These are phyloP conservation scores for Protostelium mycophagum DNA, from an alignment of 78 protist genomes.

Conservation along the genomic window DNA sequence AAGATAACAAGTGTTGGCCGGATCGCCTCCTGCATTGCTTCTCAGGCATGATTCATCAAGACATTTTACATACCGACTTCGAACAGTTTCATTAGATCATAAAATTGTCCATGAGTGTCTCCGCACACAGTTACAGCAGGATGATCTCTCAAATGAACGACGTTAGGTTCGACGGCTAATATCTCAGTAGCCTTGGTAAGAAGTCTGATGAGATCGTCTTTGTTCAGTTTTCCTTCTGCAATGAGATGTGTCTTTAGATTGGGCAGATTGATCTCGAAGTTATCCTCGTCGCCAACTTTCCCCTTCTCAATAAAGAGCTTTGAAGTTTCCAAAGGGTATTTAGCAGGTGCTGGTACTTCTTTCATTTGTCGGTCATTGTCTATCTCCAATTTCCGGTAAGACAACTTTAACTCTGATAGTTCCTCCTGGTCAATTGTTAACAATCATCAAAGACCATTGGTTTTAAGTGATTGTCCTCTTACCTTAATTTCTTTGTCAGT, in stretches of 20 bases:
- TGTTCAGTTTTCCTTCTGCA: conserved; percentile 37
- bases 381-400: not conserved
- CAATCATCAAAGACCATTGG: not conserved
- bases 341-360: not conserved
- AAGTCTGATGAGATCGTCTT: conserved; percentile 48
- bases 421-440: not conserved
- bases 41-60: no score
- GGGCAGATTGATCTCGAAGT: conserved; percentile 21
- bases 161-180: conserved; percentile 38
- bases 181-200: conserved; percentile 42
- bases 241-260: conserved; percentile 56
- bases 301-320: not conserved
- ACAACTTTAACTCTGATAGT: not conserved
- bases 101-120: conserved; percentile 91
- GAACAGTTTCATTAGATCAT: conserved; percentile 82
- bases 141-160: conserved; percentile 38
- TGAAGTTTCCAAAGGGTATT: not conserved
- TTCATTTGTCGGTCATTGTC: not conserved
- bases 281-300: not conserved
- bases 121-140: conserved; percentile 73
- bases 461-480: no score
- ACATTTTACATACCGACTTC: conserved; percentile 61
- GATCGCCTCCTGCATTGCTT: conserved; percentile 78
- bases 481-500: not conserved
- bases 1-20: conserved; percentile 73